Conservation (phyloP, 1,284 basidiomycete genomes). For the Sporisorium graminicola region DNA sequence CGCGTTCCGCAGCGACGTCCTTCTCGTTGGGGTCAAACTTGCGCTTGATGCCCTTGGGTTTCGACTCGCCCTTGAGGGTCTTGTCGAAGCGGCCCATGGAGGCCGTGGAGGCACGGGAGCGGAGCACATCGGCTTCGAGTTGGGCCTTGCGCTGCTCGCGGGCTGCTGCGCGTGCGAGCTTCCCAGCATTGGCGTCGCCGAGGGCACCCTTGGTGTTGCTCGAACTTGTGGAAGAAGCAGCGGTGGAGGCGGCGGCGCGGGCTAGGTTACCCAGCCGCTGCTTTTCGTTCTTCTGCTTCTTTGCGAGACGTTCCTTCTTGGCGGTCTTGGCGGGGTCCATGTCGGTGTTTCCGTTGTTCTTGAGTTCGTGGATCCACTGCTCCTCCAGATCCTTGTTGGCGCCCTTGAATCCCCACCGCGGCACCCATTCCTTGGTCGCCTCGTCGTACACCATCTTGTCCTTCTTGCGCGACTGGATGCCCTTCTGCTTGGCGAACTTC, state of each 20-base stretch:
- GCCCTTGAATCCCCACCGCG: conserved; percentile 83
- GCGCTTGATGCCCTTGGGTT: conserved; percentile 82
- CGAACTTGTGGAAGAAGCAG: conserved; percentile 1
- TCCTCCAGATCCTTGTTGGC: conserved; percentile 90
- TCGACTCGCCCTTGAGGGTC: conserved; percentile 87
- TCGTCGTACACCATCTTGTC: conserved; percentile 95
- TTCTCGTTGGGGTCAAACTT: conserved; percentile 89
- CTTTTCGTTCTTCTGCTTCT: conserved; percentile 85
- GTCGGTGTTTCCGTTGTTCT: conserved; percentile 79
- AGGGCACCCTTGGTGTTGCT: conserved; percentile 22
- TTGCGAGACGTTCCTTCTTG: conserved; percentile 81
- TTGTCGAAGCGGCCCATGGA: conserved; percentile 90
- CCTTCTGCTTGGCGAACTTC: conserved; percentile 91
- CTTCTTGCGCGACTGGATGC: conserved; percentile 80
- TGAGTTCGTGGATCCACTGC: conserved; percentile 93
- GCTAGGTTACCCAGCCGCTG: conserved; percentile 85
- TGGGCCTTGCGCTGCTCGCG: conserved; percentile 78
- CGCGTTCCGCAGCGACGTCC: conserved; percentile 78
- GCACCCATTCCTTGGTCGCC: conserved; percentile 91
- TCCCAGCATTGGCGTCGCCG: conserved; percentile 50
- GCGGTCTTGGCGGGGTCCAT: conserved; percentile 83
- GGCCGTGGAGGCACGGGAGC: conserved; percentile 86
- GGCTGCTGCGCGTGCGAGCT: conserved; percentile 52
- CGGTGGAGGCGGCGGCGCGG: conserved; percentile 67
- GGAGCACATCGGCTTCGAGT: conserved; percentile 82